phyloP scores from a whole-genome alignment of 1,139 yeast genomes.

The Meyerozyma sp. region DNA sequence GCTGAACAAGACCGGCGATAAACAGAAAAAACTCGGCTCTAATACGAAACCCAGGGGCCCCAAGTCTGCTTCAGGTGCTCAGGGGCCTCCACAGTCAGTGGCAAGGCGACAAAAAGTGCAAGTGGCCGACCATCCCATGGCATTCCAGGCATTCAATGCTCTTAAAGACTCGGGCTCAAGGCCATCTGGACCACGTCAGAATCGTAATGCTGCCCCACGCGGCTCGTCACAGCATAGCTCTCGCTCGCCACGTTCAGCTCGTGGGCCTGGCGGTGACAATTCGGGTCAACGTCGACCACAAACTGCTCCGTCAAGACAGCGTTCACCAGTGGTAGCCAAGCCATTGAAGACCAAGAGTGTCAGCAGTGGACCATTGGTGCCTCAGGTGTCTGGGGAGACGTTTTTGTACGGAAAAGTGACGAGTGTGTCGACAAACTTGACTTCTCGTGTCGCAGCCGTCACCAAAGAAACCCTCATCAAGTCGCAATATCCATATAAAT shows the following conservation, averaged over 20 bases:
- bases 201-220: neutral
- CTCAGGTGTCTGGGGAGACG: constrained; percentile 22
- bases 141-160: constrained; percentile 1
- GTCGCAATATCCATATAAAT: constrained; percentile 39
- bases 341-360: constrained; percentile 8
- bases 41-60: neutral
- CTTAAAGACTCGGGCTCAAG: neutral
- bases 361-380: constrained; percentile 15
- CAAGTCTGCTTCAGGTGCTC: neutral
- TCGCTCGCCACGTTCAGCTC: neutral
- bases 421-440: constrained; percentile 23
- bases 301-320: neutral
- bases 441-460: constrained; percentile 38
- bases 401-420: constrained; percentile 39
- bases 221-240: neutral
- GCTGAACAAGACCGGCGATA: neutral
- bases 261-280: neutral
- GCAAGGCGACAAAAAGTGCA: constrained; percentile 8
- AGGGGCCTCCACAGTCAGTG: neutral
- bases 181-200: neutral
- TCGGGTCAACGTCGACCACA: neutral
- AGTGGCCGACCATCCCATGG: constrained; percentile 19
- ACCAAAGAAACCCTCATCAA: constrained; percentile 34
- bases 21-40: neutral
- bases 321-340: constrained; percentile 3